phyloP scores from a whole-genome alignment of 331 rosid genomes.

The Pyracantha coccinea region DNA sequence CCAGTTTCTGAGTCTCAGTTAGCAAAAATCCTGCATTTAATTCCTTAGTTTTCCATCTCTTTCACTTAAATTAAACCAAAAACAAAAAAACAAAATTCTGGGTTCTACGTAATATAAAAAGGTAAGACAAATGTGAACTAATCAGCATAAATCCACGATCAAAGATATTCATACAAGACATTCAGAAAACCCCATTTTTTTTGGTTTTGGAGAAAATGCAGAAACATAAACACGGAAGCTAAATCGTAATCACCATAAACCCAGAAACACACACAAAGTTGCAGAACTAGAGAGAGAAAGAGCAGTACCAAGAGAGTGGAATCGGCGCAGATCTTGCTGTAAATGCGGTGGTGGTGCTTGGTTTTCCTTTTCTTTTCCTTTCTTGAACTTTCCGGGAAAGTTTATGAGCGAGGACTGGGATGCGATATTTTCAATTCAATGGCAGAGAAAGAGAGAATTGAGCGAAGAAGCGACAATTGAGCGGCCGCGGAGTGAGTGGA shows the following conservation, averaged over 20 bases:
- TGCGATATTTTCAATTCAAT: neutral
- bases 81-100: neutral
- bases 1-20: neutral
- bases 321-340: neutral
- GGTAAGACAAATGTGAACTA: neutral
- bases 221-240: neutral
- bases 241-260: neutral
- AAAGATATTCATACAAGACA: neutral
- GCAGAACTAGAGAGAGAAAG: neutral
- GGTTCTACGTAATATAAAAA: neutral
- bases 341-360: neutral
- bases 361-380: neutral
- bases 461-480: constrained; percentile 8
- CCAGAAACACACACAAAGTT: neutral
- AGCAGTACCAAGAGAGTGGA: neutral
- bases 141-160: neutral
- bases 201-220: neutral
- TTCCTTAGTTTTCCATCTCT: neutral
- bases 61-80: neutral
- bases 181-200: neutral
- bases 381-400: neutral
- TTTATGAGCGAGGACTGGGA: neutral
- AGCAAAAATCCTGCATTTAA: neutral
- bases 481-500: constrained; percentile 3
- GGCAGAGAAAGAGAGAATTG: neutral